Base-by-base conservation (phyloP, 257 asterid genomes). In the Ligustrum vulgare region DNA sequence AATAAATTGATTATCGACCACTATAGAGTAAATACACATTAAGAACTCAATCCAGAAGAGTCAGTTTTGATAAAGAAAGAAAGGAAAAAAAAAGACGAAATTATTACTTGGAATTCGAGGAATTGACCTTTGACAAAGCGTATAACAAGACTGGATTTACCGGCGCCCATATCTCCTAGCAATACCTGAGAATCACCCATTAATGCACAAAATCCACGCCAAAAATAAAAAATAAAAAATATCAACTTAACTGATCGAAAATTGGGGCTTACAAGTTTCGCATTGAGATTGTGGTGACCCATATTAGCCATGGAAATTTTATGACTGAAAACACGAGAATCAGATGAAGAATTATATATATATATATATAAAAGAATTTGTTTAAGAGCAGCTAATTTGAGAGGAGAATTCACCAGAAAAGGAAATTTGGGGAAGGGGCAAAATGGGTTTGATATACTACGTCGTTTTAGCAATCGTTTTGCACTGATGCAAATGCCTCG, bases 51-150 rank as follows among this genome's bases (percentile, higher is more conserved):
- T 15, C 69, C 58, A 35, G 8, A 47, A 64, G 10, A 71, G 20
- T 45, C 20, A 5, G 12, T 5, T 15, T 23, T 4, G 34, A 49
- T 22, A 11, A 35, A 81, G 49, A 2, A 41, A 7, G n/a, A n/a
- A n/a, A n/a, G n/a, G n/a, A 37, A 23, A 35, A 28, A 33, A 51
- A 62, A 45, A 8, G 9, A 45, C 65, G 75, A 64, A 71, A 72
- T 23, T 9, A 58, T 74, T 79, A 91, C 98, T 80, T 93, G 97
- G 66, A 93, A 93, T 82, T 93, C 97, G 20, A 91, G 93, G 70
- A 93, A 91, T 72, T 93, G 98, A 6, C 97, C 98, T 82, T 91
- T 93, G 73, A 93, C 96, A 72, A 93, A 93, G 4, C 98, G 98
- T 54, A 93, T 77, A 13, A 93, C 97, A 25, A 93, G 87, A 88